Evolutionary conservation across 2,329 filamentous ascomycete genomes (phyloP).

Genomic region (Cercospora sojina): DNA sequence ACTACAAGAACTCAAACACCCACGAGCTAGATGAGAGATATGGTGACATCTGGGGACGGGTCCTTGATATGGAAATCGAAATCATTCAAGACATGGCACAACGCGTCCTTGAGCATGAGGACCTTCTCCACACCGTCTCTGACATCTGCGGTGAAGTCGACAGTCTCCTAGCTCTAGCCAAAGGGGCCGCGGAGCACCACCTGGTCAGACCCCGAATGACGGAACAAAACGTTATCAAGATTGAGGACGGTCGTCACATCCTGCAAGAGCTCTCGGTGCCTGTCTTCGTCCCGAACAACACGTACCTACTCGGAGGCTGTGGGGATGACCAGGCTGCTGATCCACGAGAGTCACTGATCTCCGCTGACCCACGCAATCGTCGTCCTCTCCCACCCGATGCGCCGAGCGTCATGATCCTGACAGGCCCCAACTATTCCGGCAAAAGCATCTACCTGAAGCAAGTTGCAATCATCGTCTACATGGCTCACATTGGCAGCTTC

Average conservation of each 20-base stretch:
- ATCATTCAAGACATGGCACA: conserved; percentile 76
- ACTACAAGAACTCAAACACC: conserved; percentile 86
- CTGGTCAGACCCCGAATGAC: conserved; percentile 70
- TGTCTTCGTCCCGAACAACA: conserved; percentile 80
- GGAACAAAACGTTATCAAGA: conserved; percentile 66
- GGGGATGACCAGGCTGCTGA: conserved; percentile 31
- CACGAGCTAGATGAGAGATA: conserved; percentile 74
- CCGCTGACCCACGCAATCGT: conserved; percentile 4
- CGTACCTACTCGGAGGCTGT: conserved; percentile 63
- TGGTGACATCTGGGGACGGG: conserved; percentile 81
- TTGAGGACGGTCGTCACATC: conserved; percentile 78
- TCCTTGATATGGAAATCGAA: conserved; percentile 87
- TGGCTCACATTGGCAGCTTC: conserved; percentile 90
- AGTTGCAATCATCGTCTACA: conserved; percentile 82
- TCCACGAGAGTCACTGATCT: conserved; percentile 9
- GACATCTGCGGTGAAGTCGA: conserved; percentile 85
- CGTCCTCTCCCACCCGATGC: conserved; percentile 18
- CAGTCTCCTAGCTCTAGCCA: conserved; percentile 74
- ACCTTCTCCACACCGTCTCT: conserved; percentile 66
- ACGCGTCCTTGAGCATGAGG: conserved; percentile 66
- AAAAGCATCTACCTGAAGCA: conserved; percentile 97
- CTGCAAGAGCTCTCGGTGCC: conserved; percentile 81
- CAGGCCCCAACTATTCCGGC: conserved; percentile 93
- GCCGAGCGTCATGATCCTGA: conserved; percentile 75
- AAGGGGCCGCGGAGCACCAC: conserved; percentile 72